These are phyloP conservation scores for Collariella sp. DNA, from an alignment of 495 filamentous ascomycete species.

Conservation along the genomic window DNA sequence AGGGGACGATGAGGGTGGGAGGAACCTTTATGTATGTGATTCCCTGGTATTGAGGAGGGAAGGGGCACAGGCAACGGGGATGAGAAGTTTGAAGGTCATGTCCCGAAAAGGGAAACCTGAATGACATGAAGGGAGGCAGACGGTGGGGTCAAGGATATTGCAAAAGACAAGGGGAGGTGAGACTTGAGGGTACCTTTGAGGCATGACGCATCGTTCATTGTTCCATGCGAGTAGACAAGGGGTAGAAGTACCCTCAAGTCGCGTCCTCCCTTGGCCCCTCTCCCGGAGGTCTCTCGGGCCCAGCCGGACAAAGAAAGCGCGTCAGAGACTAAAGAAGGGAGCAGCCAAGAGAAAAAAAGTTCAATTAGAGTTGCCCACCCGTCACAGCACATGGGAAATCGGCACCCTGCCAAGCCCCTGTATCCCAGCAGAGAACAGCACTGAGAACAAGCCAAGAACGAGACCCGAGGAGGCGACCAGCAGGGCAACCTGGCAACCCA, in stretches of 20 bases:
- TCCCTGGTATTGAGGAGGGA: not conserved
- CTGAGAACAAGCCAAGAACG: conserved; percentile 4
- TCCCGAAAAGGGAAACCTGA: not conserved
- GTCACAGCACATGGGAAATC: not conserved
- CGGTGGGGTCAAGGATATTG: not conserved
- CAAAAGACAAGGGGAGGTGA: not conserved
- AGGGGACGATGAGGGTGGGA: not conserved
- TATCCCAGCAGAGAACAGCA: conserved; percentile 4
- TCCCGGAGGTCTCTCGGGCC: not conserved
- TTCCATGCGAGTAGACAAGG: not conserved
- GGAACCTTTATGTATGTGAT: conserved; percentile 6
- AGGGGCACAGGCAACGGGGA: not conserved
- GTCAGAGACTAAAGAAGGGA: conserved; percentile 1
- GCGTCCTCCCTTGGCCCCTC: not conserved
- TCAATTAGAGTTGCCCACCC: conserved; percentile 6
- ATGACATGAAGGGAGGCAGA: conserved; percentile 1
- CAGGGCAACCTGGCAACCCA: conserved; percentile 10
- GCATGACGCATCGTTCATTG: not conserved
- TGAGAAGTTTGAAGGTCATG: not conserved
- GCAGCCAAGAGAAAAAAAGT: conserved; percentile 8
- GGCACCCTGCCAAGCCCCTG: conserved; percentile 8
- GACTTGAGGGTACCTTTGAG: conserved; percentile 6
- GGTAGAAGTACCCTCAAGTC: conserved; percentile 1
- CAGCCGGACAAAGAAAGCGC: not conserved
- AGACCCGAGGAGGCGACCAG: conserved; percentile 1